Evolutionary conservation across 176 grass and related monocot species (phyloP).

Genomic region (Melocanna baccifera): DNA sequence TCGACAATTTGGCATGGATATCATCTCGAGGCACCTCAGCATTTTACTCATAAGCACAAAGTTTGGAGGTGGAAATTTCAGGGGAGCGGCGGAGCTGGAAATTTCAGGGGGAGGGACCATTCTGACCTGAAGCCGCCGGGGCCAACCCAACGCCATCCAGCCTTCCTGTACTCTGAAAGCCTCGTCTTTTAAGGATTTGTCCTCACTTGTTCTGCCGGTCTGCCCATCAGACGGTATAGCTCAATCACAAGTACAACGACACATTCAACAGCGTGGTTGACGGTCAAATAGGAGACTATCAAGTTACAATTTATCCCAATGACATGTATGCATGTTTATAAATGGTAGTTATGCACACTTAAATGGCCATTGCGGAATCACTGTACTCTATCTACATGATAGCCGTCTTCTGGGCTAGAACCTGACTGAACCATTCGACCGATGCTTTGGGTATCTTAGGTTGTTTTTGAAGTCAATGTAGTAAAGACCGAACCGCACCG

Average conservation of each 20-base stretch:
- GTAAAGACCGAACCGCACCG: slow-evolving; percentile 73
- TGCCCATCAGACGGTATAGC: not conserved
- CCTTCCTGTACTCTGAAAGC: not conserved
- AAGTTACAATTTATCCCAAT: not conserved
- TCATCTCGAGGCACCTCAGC: not conserved
- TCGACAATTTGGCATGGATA: not conserved
- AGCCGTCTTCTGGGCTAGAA: slow-evolving; percentile 28
- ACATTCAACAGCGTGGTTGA: not conserved
- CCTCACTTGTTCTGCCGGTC: too few relatives aligned
- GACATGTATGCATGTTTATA: not conserved
- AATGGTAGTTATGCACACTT: not conserved
- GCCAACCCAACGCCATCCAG: not conserved
- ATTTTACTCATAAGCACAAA: slow-evolving; percentile 25
- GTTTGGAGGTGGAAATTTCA: slow-evolving; percentile 19
- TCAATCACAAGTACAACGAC: not conserved
- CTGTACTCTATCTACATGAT: slow-evolving; percentile 5
- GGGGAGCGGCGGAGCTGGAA: not conserved
- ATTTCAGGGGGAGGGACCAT: slow-evolving; percentile 26
- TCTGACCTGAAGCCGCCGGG: not conserved
- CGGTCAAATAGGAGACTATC: not conserved
- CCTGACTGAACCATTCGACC: slow-evolving; percentile 58
- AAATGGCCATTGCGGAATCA: not conserved
- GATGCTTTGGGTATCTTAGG: slow-evolving; percentile 81
- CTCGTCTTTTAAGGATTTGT: not conserved
- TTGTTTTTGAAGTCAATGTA: slow-evolving; percentile 79